Base-by-base conservation (phyloP, 352 stramenopile species). In the Plasmopara muralis region DNA sequence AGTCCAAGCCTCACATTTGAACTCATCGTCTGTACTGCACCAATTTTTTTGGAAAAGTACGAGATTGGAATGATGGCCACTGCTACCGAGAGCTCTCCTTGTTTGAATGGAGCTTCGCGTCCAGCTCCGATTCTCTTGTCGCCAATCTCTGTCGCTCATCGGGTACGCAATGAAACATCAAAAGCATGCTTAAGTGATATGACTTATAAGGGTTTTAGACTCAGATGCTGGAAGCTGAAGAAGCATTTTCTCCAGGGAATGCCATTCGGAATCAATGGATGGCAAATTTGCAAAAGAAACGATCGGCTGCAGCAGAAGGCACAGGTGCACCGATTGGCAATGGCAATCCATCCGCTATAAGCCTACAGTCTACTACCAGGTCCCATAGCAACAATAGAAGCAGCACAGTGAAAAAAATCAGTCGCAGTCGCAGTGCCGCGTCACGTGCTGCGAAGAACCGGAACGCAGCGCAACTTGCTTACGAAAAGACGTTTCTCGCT, bases 211-310 rank as follows among this genome's bases (percentile, higher is more conserved):
- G 6, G 37, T 13, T 44, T 13, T 34, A 70, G 62, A 70, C 16
- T 56, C 57, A 67, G 43, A 60, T 66, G 62, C 37, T 70, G 44
- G 62, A 70, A 33, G 41, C 28, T 33, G 57, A 70, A 43, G 49
- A 33, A 12, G 44, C 9, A 12, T 47, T 39, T 1, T 57, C 52
- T 28, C 57, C 64, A 44, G 57, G 59, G 47, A 92, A 92, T 64
- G 79, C 70, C 47, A 72, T 92, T 62, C 75, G 82, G 15, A 75
- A 88, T 31, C 78, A 92, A 55, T 92, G 82, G 82, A 67, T 92
- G n/a, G 82, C 82, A 8, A 92, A 90, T 50, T 62, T 92, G 40
- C 83, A 81, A 62, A 92, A 89, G 60, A 89, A 87, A 50, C 68
- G 67, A 16, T 68, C 83, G 54, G 68, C 56, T 4, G 63, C 60